Conservation (phyloP, 202 grass and related monocot species). For the Schoenoplectus tabernaemontani region DNA sequence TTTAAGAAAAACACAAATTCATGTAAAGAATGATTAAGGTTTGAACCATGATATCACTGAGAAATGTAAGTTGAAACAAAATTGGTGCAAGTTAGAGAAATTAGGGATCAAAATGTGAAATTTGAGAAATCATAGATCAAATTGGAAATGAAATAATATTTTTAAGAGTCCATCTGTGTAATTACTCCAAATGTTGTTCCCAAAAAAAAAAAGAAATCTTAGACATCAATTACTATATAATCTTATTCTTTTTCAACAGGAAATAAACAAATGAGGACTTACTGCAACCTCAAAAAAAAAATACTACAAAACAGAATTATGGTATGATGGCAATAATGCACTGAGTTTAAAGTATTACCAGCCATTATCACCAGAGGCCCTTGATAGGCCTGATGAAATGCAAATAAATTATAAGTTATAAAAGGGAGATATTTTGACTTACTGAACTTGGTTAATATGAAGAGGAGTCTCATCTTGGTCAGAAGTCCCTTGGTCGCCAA, state of each 20-base stretch:
- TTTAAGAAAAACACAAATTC: background rate
- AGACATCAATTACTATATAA: background rate
- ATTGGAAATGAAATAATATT: background rate
- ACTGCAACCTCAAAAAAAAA: background rate
- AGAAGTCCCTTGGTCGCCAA: constrained; percentile 65
- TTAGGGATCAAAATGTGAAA: background rate
- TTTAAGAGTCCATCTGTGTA: background rate
- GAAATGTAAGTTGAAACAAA: background rate
- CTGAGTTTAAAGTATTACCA: background rate
- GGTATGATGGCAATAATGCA: background rate
- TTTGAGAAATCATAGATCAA: background rate
- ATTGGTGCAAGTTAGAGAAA: background rate
- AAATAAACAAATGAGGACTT: background rate
- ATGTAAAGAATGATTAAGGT: background rate
- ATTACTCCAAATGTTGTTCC: background rate
- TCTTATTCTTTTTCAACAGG: background rate
- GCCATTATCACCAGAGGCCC: background rate
- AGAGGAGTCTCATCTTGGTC: constrained; percentile 80
- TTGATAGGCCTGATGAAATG: background rate
- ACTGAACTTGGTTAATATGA: constrained; percentile 48
- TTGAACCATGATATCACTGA: background rate
- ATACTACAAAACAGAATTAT: background rate
- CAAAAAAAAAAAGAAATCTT: background rate
- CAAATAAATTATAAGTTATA: background rate
- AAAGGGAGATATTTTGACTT: constrained; percentile 20